Evolutionary conservation across 805 yeast genomes (phyloP).

Genomic region (Schizosaccharomyces cryophilus): DNA sequence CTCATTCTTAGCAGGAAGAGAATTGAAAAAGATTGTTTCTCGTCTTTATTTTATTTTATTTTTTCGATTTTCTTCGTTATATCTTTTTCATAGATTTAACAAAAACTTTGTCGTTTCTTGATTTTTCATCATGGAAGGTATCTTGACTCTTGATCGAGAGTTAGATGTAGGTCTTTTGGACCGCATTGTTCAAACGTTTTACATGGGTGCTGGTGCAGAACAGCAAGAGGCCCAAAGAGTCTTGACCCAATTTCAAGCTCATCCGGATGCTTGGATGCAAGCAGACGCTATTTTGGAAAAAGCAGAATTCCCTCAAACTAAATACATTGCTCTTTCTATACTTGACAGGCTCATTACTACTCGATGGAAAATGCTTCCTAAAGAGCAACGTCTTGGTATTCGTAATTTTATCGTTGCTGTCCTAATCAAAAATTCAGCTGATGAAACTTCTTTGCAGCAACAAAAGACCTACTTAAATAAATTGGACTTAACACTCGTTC

Average conservation of each 20-base stretch:
- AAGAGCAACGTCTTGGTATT: conserved; percentile 72
- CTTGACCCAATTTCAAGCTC: conserved; percentile 42
- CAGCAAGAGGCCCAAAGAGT: conserved; percentile 40
- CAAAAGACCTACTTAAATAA: conserved; percentile 74
- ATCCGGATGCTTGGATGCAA: conserved; percentile 86
- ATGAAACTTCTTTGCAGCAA: conserved; percentile 40
- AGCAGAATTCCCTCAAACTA: conserved; percentile 61
- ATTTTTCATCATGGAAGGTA: conserved; percentile 38
- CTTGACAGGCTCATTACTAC: conserved; percentile 74
- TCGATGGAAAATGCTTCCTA: conserved; percentile 81
- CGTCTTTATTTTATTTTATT: neutral
- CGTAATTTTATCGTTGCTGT: conserved; percentile 81
- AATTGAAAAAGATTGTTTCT: neutral
- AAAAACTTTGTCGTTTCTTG: neutral
- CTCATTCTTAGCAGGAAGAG: too few species aligned
- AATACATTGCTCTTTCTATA: conserved; percentile 75
- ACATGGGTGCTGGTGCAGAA: conserved; percentile 31
- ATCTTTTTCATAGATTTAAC: neutral
- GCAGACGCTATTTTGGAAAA: conserved; percentile 71
- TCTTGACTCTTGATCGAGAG: conserved; percentile 61
- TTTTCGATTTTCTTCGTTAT: neutral
- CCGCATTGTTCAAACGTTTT: conserved; percentile 63
- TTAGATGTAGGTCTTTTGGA: conserved; percentile 62
- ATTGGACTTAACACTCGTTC: conserved; percentile 80
- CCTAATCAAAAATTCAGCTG: conserved; percentile 77